A percentile compares a stretch with the other conserved stretches of the same genome.
These are phyloP conservation scores for Viola pubescens DNA, from an alignment of 441 rosid species.

Conservation along the genomic window DNA sequence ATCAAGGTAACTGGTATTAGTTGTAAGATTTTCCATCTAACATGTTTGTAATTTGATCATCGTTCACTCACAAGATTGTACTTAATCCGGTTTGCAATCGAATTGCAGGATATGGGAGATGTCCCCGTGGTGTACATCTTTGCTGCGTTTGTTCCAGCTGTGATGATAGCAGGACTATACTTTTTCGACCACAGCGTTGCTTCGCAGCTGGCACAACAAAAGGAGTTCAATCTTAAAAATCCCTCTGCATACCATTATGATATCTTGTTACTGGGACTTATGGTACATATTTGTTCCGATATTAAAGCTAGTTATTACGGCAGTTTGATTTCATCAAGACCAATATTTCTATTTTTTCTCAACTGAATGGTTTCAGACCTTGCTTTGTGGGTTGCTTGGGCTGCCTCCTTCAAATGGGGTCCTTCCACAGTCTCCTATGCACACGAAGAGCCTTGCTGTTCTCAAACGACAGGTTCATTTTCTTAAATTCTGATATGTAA, in stretches of 20 bases:
- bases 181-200: conserved; percentile 58
- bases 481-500: not conserved
- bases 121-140: conserved; percentile 37
- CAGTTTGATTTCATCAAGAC: not conserved
- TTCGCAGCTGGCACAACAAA: conserved; percentile 52
- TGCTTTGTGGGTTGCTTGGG: conserved; percentile 50
- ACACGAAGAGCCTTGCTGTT: conserved; percentile 52
- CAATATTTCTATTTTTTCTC: not conserved
- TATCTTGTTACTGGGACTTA: conserved; percentile 35
- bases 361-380: conserved; percentile 27
- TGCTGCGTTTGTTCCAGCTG: conserved; percentile 41
- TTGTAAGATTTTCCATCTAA: not conserved
- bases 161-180: conserved; percentile 55
- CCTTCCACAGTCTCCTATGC: conserved; percentile 62
- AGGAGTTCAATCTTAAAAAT: conserved; percentile 54
- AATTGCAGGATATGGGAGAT: conserved; percentile 46
- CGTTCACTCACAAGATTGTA: not conserved
- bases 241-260: conserved; percentile 55
- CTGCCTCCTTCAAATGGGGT: conserved; percentile 56
- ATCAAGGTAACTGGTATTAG: conserved; percentile 26
- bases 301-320: not conserved
- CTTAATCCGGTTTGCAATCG: not conserved
- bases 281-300: conserved; percentile 21
- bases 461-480: conserved; percentile 42
- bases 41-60: not conserved